These are phyloP conservation scores for Xerocomus amazonicus DNA, from an alignment of 1,284 basidiomycete species.

Conservation along the genomic window DNA sequence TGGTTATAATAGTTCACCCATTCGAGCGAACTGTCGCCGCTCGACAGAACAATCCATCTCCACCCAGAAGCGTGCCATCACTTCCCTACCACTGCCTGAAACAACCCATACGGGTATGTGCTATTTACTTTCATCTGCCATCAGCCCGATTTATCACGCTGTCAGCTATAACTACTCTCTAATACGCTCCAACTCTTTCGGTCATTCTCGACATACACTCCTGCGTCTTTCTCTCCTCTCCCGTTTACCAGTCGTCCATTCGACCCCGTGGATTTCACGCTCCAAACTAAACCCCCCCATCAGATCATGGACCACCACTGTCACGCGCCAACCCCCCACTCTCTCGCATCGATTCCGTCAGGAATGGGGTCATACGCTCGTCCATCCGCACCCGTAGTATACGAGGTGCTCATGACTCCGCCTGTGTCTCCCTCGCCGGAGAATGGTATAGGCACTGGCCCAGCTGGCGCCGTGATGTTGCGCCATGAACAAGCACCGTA, in stretches of 20 bases:
- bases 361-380: constrained; percentile 16
- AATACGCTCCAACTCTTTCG: background rate
- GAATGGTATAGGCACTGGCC: constrained; percentile 24
- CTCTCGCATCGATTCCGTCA: constrained; percentile 11
- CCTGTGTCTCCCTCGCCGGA: constrained; percentile 52
- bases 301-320: constrained; percentile 27
- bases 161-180: constrained; percentile 8
- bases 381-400: constrained; percentile 20
- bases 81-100: constrained; percentile 5
- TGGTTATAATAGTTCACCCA: background rate
- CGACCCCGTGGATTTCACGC: background rate
- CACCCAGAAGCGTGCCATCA: constrained; percentile 2
- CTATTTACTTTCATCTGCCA: background rate
- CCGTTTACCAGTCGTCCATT: background rate
- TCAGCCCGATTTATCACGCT: constrained; percentile 4
- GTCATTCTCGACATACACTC: constrained; percentile 4
- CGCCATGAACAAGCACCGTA: constrained; percentile 30
- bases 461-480: constrained; percentile 27
- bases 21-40: background rate
- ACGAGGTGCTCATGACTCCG: constrained; percentile 53
- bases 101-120: constrained; percentile 15
- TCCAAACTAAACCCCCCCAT: background rate
- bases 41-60: background rate
- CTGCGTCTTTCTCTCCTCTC: background rate
- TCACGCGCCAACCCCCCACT: constrained; percentile 21